Base-by-base conservation (phyloP, 306 rosid species). In the Prunus mira region DNA sequence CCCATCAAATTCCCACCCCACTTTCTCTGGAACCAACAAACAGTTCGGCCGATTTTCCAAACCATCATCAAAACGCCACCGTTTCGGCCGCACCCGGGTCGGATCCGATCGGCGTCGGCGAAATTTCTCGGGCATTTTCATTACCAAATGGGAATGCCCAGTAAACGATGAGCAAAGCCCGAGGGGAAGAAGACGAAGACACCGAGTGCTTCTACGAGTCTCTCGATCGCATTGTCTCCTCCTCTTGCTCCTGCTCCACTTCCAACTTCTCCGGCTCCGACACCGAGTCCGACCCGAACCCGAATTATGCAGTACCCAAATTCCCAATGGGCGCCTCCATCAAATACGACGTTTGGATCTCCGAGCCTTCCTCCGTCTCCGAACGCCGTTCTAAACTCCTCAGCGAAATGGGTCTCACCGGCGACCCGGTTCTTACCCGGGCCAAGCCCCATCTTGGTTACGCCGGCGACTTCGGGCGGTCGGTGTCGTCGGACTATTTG, bases 291-390 rank as follows among this genome's bases (percentile, higher is more conserved):
- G 79, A 61, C 58, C 51, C 54, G 62, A 60, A 30, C 28, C 62
- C 54, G 49, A 62, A 60, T 5, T 87, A 87, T 49, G 82, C 83
- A 2, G 73, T 85, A 9, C 95, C 87, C 47, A 90, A 82, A 73
- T 90, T 89, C 84, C 97, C 93, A 15, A 71, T 76, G 75, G 86
- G 81, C 41, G 83, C 78, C 43, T 80, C 67, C 67, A 63, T 85
- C 86, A 84, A 88, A 63, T 95, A 92, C 84, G 98, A 92, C 41
- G 67, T 95, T 24, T 95, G 99, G 99, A 90, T 89, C 96, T 89
- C 97, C 79, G 92, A 92, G 75, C 97, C 98, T 1, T 86, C 93
- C 46, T 92, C 99, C 46, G 88, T 95, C 43, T 88, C 91, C 22
- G 99, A 95, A 76, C 99, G 99, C 73, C 96, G 99, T 15, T 62